Base-by-base conservation (phyloP, 2,329 filamentous ascomycete genomes). In the Cladosporium sp. region DNA sequence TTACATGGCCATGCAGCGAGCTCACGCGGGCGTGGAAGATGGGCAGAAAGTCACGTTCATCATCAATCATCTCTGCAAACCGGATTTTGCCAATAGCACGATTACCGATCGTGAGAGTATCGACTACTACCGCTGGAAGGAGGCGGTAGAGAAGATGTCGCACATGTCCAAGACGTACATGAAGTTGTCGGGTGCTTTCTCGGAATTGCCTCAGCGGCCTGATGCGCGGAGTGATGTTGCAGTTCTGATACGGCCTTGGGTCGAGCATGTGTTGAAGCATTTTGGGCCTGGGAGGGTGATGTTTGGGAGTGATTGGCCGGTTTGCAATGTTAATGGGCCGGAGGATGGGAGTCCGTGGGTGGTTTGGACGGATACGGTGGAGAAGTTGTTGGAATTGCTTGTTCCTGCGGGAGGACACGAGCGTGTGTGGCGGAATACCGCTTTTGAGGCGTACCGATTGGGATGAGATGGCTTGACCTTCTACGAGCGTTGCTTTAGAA, bases 231-330 rank as follows among this genome's bases (percentile, higher is more conserved):
- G 58, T 50, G 76, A 80, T 30, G 78, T 89, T 51, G 83, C 88
- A 57, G 73, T 79, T 54, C 77, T 77, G 36, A 75, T 88, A 15
- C 75, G 79, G 52, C 84, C 85, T 19, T 95, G 88, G 85, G 78
- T 89, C 2, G 80, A 83, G 54, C 80, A 85, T 47, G 72, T 91
- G 1, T 80, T 95, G 47, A 79, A 83, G 22, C 79, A 79, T 1
- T 96, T 96, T 63, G 84, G 86, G 1, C 72, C 86, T 0, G 65
- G 74, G 18, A 78, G 89, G 56, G 78, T 93, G 64, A 90, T 97
- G 85, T 96, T 93, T 68, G 91, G 86, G 19, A 91, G 86, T 57
- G 90, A 96, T 68, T 97, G 92, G 92, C 91, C 92, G 2, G 85
- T 96, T 1, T 95, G 89, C 70, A 91, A 89, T 55, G 72, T 89